phyloP scores from a whole-genome alignment of 768 basidiomycete genomes.

The Rhizopogon vinicolor region DNA sequence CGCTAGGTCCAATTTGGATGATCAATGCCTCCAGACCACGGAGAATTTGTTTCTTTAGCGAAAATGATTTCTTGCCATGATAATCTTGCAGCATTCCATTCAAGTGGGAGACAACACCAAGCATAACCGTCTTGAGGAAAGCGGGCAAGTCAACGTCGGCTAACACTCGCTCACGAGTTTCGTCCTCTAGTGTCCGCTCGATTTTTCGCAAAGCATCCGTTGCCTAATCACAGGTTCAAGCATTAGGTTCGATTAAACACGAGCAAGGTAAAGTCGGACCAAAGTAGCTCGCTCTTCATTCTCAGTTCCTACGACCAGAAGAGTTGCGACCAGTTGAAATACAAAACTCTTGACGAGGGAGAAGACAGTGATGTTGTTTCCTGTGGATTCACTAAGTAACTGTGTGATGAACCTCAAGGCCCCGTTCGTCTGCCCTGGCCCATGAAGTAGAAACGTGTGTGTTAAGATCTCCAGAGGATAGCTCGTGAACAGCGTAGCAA shows the following conservation, averaged over 20 bases:
- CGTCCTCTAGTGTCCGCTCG: slow-evolving; percentile 25
- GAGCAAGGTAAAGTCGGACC: slow-evolving; percentile 31
- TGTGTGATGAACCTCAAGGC: slow-evolving; percentile 59
- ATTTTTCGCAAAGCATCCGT: slow-evolving; percentile 41
- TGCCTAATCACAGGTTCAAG: slow-evolving; percentile 38
- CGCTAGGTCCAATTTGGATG: slow-evolving; percentile 60
- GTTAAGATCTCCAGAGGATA: slow-evolving; percentile 60
- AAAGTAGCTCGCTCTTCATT: slow-evolving; percentile 37
- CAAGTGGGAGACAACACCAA: slow-evolving; percentile 80
- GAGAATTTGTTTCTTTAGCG: slow-evolving; percentile 72
- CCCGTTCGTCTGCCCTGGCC: slow-evolving; percentile 49
- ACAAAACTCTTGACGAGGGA: slow-evolving; percentile 63
- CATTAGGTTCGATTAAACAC: not conserved
- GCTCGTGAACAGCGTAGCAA: slow-evolving; percentile 50
- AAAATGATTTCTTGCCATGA: slow-evolving; percentile 69
- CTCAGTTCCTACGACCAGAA: slow-evolving; percentile 76
- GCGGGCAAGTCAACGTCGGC: slow-evolving; percentile 39
- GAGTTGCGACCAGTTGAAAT: slow-evolving; percentile 64
- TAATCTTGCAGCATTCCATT: slow-evolving; percentile 86
- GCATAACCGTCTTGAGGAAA: slow-evolving; percentile 72
- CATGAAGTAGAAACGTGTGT: slow-evolving; percentile 57
- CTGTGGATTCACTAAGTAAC: slow-evolving; percentile 43
- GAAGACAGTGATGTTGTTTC: slow-evolving; percentile 38
- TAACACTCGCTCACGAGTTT: slow-evolving; percentile 20
- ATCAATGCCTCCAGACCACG: slow-evolving; percentile 74